These are phyloP conservation scores for Solanum acaule DNA, from an alignment of 257 asterid species.

Conservation along the genomic window DNA sequence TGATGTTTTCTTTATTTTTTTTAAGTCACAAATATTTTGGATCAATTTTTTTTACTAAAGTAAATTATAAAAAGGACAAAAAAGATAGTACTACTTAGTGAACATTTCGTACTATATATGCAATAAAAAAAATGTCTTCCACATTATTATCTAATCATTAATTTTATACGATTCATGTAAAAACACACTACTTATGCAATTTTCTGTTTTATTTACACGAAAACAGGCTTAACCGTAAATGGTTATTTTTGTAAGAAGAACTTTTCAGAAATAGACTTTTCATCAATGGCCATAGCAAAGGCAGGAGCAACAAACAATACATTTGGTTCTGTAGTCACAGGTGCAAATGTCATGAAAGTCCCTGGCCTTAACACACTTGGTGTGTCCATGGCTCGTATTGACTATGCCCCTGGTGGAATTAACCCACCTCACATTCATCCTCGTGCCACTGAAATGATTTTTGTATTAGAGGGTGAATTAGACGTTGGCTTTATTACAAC, in stretches of 20 bases:
- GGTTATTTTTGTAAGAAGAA: conserved; percentile 58
- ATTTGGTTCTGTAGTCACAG: conserved; percentile 47
- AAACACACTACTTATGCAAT: neutral
- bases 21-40: neutral
- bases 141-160: neutral
- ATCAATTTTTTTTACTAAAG: neutral
- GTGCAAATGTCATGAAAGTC: conserved; percentile 46
- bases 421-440: conserved; percentile 92
- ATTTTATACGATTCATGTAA: neutral
- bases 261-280: conserved; percentile 53
- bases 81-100: neutral
- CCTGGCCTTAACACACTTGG: conserved; percentile 92
- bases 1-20: neutral
- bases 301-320: conserved; percentile 70
- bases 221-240: conserved; percentile 44
- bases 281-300: conserved; percentile 25
- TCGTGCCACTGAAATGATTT: conserved; percentile 76
- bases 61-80: neutral
- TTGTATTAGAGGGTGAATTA: conserved; percentile 60
- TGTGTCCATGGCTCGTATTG: conserved; percentile 64
- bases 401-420: conserved; percentile 74
- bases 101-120: neutral
- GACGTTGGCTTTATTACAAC: conserved; percentile 85
- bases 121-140: neutral
- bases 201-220: neutral